phyloP scores from a whole-genome alignment of 495 filamentous ascomycete genomes.

The Lindgomyces ingoldianus region DNA sequence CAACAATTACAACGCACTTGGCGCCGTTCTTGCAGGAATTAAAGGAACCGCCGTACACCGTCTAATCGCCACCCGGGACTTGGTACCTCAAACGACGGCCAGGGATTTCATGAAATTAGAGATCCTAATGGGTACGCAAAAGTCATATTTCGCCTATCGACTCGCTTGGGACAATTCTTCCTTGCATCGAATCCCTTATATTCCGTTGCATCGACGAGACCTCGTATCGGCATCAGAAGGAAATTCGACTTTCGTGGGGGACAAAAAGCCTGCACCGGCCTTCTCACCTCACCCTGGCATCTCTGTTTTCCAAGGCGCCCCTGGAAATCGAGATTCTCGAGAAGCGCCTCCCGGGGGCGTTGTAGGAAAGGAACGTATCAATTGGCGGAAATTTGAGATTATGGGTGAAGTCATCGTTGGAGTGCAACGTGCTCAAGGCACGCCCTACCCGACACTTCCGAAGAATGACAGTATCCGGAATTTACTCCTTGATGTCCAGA shows the following conservation, averaged over 20 bases:
- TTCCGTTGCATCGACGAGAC: conserved; percentile 87
- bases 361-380: conserved; percentile 62
- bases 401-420: conserved; percentile 88
- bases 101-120: conserved; percentile 86
- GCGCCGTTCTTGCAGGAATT: conserved; percentile 89
- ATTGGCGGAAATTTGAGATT: conserved; percentile 98
- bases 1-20: conserved; percentile 96
- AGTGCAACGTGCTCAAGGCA: conserved; percentile 86
- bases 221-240: conserved; percentile 90
- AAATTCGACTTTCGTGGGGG: conserved; percentile 79
- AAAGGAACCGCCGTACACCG: conserved; percentile 85
- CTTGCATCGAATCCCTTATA: conserved; percentile 84
- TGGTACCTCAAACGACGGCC: conserved; percentile 67
- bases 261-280: conserved; percentile 47
- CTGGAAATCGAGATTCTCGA: conserved; percentile 28
- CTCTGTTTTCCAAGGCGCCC: conserved; percentile 28
- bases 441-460: conserved; percentile 71
- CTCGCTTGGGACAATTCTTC: conserved; percentile 95
- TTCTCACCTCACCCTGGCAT: conserved; percentile 31
- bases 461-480: conserved; percentile 66
- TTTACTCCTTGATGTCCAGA: conserved; percentile 68
- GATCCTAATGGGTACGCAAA: conserved; percentile 88
- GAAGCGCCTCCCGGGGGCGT: conserved; percentile 36
- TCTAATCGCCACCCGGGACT: conserved; percentile 74
- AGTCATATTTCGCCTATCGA: conserved; percentile 90